A percentile compares a stretch with the other conserved stretches of the same genome.
Evolutionary conservation across 2,329 filamentous ascomycete genomes (phyloP).

Genomic region (Curvularia spicifera): DNA sequence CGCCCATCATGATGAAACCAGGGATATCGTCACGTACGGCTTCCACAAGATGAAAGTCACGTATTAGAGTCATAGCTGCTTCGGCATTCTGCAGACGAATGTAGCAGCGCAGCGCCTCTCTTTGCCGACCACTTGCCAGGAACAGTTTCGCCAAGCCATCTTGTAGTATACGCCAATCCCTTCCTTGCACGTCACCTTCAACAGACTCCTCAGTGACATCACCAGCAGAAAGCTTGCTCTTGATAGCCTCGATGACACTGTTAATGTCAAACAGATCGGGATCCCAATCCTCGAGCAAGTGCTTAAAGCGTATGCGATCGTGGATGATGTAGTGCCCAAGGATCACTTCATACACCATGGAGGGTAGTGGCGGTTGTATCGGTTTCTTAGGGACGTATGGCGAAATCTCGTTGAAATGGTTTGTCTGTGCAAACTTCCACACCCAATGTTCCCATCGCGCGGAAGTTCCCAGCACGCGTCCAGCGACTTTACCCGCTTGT

Average conservation of each 20-base stretch:
- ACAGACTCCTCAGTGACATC: slow-evolving; percentile 78
- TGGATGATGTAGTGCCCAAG: slow-evolving; percentile 85
- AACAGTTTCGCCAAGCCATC: slow-evolving; percentile 85
- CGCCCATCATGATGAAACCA: slow-evolving; percentile 84
- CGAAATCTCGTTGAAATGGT: slow-evolving; percentile 89
- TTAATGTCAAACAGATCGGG: slow-evolving; percentile 81
- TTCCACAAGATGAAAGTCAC: slow-evolving; percentile 87
- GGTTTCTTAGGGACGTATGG: slow-evolving; percentile 78
- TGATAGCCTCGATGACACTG: slow-evolving; percentile 76
- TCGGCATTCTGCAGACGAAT: slow-evolving; percentile 92
- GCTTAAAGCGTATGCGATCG: slow-evolving; percentile 76
- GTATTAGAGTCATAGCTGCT: slow-evolving; percentile 82
- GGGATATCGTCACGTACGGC: slow-evolving; percentile 89
- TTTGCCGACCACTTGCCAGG: slow-evolving; percentile 77
- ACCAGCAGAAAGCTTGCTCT: slow-evolving; percentile 79
- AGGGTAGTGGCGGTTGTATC: slow-evolving; percentile 79
- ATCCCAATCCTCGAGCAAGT: slow-evolving; percentile 83
- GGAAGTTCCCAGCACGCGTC: slow-evolving; percentile 79
- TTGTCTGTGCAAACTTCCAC: slow-evolving; percentile 84
- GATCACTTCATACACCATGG: slow-evolving; percentile 85
- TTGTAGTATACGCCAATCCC: slow-evolving; percentile 90
- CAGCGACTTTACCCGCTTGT: slow-evolving; percentile 78
- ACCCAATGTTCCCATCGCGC: slow-evolving; percentile 95
- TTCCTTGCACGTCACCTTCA: slow-evolving; percentile 72
- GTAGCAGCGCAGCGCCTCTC: slow-evolving; percentile 86